These are phyloP conservation scores for Fusarium euwallaceae DNA, from an alignment of 2,329 filamentous ascomycete species.

Conservation along the genomic window DNA sequence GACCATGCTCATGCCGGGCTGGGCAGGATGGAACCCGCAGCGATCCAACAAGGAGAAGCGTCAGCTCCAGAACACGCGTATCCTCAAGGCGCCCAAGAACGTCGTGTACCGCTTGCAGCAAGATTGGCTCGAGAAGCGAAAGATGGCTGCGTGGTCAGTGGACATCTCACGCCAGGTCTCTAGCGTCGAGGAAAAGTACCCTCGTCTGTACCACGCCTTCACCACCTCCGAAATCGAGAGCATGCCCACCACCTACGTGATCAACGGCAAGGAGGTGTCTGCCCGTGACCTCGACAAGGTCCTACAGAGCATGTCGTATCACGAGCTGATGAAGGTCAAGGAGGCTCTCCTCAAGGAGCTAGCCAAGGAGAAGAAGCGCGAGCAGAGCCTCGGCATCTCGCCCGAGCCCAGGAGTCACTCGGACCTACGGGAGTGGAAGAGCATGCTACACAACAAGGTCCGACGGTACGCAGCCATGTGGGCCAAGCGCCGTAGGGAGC, in stretches of 20 bases:
- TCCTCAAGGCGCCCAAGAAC: slow-evolving; percentile 49
- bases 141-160: slow-evolving; percentile 62
- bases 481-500: slow-evolving; percentile 36
- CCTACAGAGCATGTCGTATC: slow-evolving; percentile 48
- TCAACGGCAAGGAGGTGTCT: slow-evolving; percentile 44
- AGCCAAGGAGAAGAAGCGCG: slow-evolving; percentile 32
- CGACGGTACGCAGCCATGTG: slow-evolving; percentile 36
- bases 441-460: slow-evolving; percentile 37
- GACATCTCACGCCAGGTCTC: slow-evolving; percentile 57
- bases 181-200: slow-evolving; percentile 56
- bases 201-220: slow-evolving; percentile 58
- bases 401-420: neutral
- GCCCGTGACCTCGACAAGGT: slow-evolving; percentile 47
- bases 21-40: slow-evolving; percentile 75
- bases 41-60: slow-evolving; percentile 50
- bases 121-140: slow-evolving; percentile 64
- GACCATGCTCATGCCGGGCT: slow-evolving; percentile 80
- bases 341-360: slow-evolving; percentile 37
- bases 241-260: slow-evolving; percentile 44
- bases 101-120: slow-evolving; percentile 64
- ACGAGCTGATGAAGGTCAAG: slow-evolving; percentile 47
- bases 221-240: slow-evolving; percentile 49
- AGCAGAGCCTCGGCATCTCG: slow-evolving; percentile 30
- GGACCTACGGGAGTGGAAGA: slow-evolving; percentile 35
- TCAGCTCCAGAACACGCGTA: slow-evolving; percentile 53